Conservation (phyloP, 345 rosid species). For the Chamaenerion angustifolium region DNA sequence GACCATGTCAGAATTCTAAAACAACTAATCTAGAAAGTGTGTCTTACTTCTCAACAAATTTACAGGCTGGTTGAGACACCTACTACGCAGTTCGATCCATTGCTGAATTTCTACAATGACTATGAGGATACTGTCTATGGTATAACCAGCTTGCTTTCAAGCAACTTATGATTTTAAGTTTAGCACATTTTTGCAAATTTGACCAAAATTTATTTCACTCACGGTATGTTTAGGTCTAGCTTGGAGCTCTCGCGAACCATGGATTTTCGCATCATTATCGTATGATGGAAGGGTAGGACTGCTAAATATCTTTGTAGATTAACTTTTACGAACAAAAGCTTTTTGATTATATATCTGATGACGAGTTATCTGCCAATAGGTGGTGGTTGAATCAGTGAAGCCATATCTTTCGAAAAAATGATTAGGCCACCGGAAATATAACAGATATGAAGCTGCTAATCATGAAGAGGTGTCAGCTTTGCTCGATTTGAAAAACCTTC, state of each 20-base stretch:
- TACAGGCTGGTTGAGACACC: conserved; percentile 29
- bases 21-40: background rate
- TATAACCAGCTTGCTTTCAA: conserved; percentile 13
- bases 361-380: conserved; percentile 18
- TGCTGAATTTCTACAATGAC: conserved; percentile 61
- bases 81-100: conserved; percentile 21
- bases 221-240: conserved; percentile 49
- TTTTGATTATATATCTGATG: background rate
- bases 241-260: conserved; percentile 86
- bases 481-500: no score
- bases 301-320: no score
- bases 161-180: background rate
- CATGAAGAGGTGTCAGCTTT: no score
- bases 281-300: conserved; percentile 26
- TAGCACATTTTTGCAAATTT: background rate
- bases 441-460: no score
- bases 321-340: background rate
- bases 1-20: conserved; percentile 3
- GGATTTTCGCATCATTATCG: conserved; percentile 79
- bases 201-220: conserved; percentile 9
- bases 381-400: conserved; percentile 57
- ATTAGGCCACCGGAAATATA: conserved; percentile 1
- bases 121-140: conserved; percentile 89
- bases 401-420: conserved; percentile 35
- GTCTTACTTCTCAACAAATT: background rate